Percentiles rank a stretch among this genome's conserved stretches.
Evolutionary conservation across 2,329 filamentous ascomycete species (phyloP).

Genomic region (Mollisia scopiformis): DNA sequence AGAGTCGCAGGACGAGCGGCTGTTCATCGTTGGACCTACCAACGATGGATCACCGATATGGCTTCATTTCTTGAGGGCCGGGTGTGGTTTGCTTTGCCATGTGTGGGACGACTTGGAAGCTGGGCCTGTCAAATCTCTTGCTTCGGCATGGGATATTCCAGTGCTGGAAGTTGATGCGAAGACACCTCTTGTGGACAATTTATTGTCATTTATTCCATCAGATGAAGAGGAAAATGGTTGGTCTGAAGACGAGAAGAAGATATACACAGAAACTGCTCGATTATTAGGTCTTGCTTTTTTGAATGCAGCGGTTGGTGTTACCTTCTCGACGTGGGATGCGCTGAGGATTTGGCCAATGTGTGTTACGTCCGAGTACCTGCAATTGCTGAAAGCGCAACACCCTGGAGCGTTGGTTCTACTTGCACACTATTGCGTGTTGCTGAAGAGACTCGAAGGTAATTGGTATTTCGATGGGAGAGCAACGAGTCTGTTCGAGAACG

Average conservation of each 20-base stretch:
- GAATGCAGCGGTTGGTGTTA: neutral
- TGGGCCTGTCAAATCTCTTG: constrained; percentile 14
- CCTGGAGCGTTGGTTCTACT: constrained; percentile 41
- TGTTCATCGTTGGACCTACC: constrained; percentile 24
- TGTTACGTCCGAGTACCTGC: constrained; percentile 37
- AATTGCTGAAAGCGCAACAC: constrained; percentile 35
- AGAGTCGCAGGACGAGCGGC: constrained; percentile 18
- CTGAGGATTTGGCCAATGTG: constrained; percentile 41
- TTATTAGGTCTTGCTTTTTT: neutral
- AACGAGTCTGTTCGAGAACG: neutral
- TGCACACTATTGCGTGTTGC: constrained; percentile 41
- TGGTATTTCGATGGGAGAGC: constrained; percentile 1
- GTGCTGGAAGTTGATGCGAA: neutral
- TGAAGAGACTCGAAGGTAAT: constrained; percentile 36
- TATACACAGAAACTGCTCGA: constrained; percentile 31
- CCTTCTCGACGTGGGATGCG: constrained; percentile 32
- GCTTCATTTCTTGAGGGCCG: constrained; percentile 21
- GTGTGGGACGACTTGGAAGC: constrained; percentile 16
- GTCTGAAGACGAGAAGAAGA: neutral
- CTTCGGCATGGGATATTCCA: constrained; percentile 6
- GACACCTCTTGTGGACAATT: neutral
- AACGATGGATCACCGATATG: constrained; percentile 17
- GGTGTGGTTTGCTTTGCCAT: constrained; percentile 20
- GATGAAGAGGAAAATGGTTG: neutral
- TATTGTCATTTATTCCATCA: constrained; percentile 4